These are phyloP conservation scores for Tricholoma terreum DNA, from an alignment of 768 basidiomycete genomes.

Conservation along the genomic window DNA sequence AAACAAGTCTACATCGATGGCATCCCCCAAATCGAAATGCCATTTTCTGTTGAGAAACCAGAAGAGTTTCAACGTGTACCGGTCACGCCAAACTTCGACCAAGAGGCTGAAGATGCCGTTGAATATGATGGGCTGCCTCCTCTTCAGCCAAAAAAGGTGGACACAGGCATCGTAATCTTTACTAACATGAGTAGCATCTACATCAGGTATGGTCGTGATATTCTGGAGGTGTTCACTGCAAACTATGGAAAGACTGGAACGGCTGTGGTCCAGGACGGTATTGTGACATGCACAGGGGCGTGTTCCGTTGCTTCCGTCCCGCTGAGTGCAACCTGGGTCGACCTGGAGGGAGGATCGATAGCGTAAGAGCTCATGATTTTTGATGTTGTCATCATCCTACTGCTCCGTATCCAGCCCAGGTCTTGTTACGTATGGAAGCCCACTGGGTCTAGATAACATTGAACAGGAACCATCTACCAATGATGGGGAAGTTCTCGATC, in stretches of 20 bases:
- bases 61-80: conserved; percentile 43
- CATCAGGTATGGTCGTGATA: conserved; percentile 21
- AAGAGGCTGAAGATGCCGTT: conserved; percentile 59
- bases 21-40: conserved; percentile 61
- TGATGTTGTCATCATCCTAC: background rate
- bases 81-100: conserved; percentile 64
- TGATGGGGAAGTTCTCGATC: conserved; percentile 62
- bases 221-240: conserved; percentile 29
- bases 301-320: conserved; percentile 6
- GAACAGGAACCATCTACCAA: conserved; percentile 61
- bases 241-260: conserved; percentile 22
- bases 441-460: conserved; percentile 71
- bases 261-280: conserved; percentile 43
- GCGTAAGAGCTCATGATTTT: conserved; percentile 17
- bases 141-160: conserved; percentile 40
- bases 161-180: conserved; percentile 42
- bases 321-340: conserved; percentile 35
- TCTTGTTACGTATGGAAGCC: conserved; percentile 67
- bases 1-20: conserved; percentile 89
- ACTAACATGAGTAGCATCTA: conserved; percentile 58
- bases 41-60: conserved; percentile 51
- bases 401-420: conserved; percentile 37
- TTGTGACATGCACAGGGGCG: conserved; percentile 47
- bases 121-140: conserved; percentile 75
- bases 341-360: conserved; percentile 69